phyloP scores from a whole-genome alignment of 2,329 filamentous ascomycete genomes.

The Verticillium klebahnii region DNA sequence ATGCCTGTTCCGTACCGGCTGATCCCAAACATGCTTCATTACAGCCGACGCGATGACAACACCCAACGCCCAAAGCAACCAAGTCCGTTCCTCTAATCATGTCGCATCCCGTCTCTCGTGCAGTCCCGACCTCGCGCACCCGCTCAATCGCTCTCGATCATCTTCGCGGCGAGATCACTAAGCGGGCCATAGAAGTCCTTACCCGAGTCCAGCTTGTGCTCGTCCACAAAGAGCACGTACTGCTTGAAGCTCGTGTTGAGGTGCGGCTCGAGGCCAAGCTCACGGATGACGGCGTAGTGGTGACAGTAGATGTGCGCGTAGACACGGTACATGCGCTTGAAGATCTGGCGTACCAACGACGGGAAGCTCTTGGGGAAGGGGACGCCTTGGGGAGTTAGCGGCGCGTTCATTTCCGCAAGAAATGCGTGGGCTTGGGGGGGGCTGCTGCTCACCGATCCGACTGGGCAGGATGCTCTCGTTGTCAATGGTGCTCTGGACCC shows the following conservation, averaged over 20 bases:
- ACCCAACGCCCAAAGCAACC: conserved; percentile 13
- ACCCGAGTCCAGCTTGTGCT: conserved; percentile 86
- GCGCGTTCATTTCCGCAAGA: too few relatives aligned
- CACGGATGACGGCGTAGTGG: conserved; percentile 94
- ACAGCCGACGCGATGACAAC: conserved; percentile 2
- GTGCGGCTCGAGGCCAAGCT: conserved; percentile 92
- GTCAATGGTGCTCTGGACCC: conserved; percentile 93
- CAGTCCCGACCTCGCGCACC: too few relatives aligned
- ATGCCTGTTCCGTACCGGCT: conserved; percentile 1
- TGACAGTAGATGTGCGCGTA: conserved; percentile 99
- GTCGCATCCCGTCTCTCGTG: background rate
- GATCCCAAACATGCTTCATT: conserved; percentile 7
- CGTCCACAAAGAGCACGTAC: conserved; percentile 97
- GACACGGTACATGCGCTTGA: conserved; percentile 97
- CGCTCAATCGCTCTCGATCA: conserved; percentile 82
- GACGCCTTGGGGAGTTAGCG: conserved; percentile 54
- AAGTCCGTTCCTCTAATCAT: conserved; percentile 1
- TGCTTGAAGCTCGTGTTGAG: conserved; percentile 99
- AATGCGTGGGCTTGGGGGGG: background rate
- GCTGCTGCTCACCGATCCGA: conserved; percentile 62
- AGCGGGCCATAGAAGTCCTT: conserved; percentile 97
- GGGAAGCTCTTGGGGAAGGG: conserved; percentile 94
- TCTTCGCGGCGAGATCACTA: conserved; percentile 94
- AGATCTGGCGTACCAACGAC: conserved; percentile 84
- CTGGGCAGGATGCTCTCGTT: conserved; percentile 95